phyloP scores from a whole-genome alignment of 176 grass and related monocot genomes.

The Poa pratensis region DNA sequence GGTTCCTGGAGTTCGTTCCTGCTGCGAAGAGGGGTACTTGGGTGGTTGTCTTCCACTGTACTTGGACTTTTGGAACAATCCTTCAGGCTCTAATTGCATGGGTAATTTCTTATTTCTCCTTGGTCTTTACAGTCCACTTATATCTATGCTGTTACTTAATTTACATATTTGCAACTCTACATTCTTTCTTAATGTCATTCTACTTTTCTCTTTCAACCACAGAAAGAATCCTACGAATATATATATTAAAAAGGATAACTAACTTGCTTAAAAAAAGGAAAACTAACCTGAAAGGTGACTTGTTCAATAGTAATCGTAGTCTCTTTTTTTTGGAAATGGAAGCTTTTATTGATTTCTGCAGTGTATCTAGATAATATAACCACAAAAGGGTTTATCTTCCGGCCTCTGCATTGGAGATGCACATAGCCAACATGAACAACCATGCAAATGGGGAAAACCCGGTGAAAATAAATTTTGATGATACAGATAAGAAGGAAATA shows the following conservation, averaged over 20 bases:
- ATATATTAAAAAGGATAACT: not conserved
- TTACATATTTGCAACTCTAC: not conserved
- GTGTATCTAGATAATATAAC: no score
- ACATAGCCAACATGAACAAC: no score
- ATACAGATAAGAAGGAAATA: no score
- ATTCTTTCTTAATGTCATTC: not conserved
- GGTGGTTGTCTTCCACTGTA: conserved; percentile 29
- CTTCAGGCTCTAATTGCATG: conserved; percentile 26
- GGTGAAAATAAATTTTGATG: no score
- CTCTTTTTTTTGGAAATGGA: no score
- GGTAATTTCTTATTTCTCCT: not conserved
- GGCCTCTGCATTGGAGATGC: no score
- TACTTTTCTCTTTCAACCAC: not conserved
- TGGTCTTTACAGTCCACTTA: not conserved
- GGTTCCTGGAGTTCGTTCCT: conserved; percentile 86
- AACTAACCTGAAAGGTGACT: not conserved
- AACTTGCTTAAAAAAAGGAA: not conserved
- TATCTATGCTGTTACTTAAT: not conserved
- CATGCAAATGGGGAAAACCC: no score
- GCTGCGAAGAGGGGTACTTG: conserved; percentile 46
- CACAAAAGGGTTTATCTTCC: no score
- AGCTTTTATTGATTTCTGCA: no score
- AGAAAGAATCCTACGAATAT: not conserved
- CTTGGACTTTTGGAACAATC: conserved; percentile 24
- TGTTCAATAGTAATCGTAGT: not conserved